Conservation (phyloP, 2,329 filamentous ascomycete species). For the Monilinia aucupariae region DNA sequence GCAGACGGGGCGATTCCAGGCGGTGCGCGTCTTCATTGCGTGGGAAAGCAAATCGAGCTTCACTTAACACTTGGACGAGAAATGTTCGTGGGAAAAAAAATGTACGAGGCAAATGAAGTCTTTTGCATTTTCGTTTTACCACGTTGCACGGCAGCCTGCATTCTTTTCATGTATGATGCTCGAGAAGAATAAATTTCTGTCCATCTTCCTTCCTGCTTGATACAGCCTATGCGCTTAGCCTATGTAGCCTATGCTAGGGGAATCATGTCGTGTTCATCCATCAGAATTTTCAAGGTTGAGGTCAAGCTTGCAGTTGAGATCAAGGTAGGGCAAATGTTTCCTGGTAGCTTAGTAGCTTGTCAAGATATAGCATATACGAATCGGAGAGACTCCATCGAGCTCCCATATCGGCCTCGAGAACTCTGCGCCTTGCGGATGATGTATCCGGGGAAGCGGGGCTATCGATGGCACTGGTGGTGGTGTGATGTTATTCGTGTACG, state of each 20-base stretch:
- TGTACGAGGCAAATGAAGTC: conserved; percentile 1
- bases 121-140: conserved; percentile 11
- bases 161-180: not conserved
- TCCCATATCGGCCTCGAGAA: not conserved
- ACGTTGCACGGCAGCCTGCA: conserved; percentile 7
- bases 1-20: not conserved
- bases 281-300: not conserved
- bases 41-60: conserved; percentile 1
- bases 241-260: not conserved
- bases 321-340: not conserved
- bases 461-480: not conserved
- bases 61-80: not conserved
- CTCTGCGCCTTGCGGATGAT: not conserved
- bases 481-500: not conserved
- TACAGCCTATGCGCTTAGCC: not conserved
- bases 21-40: not conserved
- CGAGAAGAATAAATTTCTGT: too few species aligned
- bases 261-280: conserved; percentile 1
- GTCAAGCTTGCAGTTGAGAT: not conserved
- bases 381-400: not conserved
- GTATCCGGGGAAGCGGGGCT: not conserved
- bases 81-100: conserved; percentile 2
- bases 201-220: not conserved
- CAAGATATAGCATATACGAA: not conserved
- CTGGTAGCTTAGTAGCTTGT: not conserved